Percentiles rank a stretch among this genome's conserved stretches.
Conservation (phyloP, 2,329 filamentous ascomycete species). For the Penicillium sp. region DNA sequence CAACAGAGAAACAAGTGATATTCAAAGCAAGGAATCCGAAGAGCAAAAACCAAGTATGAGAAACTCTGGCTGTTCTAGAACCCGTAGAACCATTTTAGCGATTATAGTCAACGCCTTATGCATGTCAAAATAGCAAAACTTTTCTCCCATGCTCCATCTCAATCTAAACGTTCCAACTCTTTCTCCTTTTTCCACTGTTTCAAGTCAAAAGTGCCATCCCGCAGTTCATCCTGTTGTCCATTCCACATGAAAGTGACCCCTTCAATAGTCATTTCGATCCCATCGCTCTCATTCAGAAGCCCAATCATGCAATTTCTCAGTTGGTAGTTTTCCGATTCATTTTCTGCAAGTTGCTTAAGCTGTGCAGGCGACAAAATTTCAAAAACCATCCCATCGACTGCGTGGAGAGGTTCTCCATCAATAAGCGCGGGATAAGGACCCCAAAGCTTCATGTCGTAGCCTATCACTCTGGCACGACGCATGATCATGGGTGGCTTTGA, state of each 20-base stretch:
- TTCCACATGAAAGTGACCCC: neutral
- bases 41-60: no score
- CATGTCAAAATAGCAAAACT: no score
- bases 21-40: no score
- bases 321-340: conserved; percentile 9
- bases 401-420: conserved; percentile 1
- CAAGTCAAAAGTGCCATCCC: conserved; percentile 9
- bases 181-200: conserved; percentile 12
- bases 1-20: no score
- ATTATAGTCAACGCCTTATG: no score
- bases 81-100: no score
- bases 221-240: conserved; percentile 8
- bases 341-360: conserved; percentile 9
- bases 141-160: no score
- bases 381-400: conserved; percentile 9
- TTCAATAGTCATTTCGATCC: neutral
- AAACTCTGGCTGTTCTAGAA: no score
- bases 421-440: conserved; percentile 10
- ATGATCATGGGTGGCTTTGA: conserved; percentile 1
- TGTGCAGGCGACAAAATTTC: conserved; percentile 3
- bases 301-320: conserved; percentile 7
- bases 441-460: conserved; percentile 9
- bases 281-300: neutral
- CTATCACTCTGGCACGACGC: conserved; percentile 7
- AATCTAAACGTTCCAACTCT: conserved; percentile 1